Evolutionary conservation across 768 basidiomycete genomes (phyloP).

Genomic region (Rhizopogon roseolus): DNA sequence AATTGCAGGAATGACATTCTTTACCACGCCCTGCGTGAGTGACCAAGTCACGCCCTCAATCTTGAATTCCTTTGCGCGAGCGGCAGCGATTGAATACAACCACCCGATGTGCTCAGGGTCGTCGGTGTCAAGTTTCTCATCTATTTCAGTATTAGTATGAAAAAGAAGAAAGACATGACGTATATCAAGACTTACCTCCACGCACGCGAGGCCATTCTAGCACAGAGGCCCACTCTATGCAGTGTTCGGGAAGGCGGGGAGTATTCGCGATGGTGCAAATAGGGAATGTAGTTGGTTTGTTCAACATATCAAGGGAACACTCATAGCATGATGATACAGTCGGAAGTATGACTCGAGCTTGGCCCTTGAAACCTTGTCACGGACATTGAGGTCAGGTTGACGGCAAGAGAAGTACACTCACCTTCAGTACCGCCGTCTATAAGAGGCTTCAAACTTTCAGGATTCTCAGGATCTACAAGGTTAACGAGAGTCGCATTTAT

Average conservation of each 20-base stretch:
- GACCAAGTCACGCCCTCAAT: conserved; percentile 99
- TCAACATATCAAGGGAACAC: conserved; percentile 96
- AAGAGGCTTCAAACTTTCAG: conserved; percentile 91
- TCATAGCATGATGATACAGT: conserved; percentile 96
- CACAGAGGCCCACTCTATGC: conserved; percentile 99
- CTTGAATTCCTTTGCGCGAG: conserved; percentile 89
- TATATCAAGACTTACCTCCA: conserved; percentile 51
- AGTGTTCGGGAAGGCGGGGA: conserved; percentile 95
- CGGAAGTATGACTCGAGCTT: conserved; percentile 94
- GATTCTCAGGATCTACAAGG: conserved; percentile 88
- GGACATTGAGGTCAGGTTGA: background rate
- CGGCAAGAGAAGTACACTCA: conserved; percentile 20
- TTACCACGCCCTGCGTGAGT: conserved; percentile 96
- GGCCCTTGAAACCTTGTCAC: conserved; percentile 88
- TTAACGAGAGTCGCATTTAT: conserved; percentile 97
- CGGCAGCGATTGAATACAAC: conserved; percentile 77
- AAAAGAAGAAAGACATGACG: conserved; percentile 4
- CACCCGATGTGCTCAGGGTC: conserved; percentile 96
- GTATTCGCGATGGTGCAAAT: conserved; percentile 99
- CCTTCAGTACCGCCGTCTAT: conserved; percentile 99
- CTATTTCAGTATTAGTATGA: conserved; percentile 33
- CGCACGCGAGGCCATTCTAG: conserved; percentile 96
- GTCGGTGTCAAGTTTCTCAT: conserved; percentile 96
- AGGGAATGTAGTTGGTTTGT: conserved; percentile 94
- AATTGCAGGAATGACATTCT: conserved; percentile 99